Percentiles rank a stretch among this genome's conserved stretches.
Conservation (phyloP, 2,329 filamentous ascomycete genomes). For the Tolypocladium nubicola region DNA sequence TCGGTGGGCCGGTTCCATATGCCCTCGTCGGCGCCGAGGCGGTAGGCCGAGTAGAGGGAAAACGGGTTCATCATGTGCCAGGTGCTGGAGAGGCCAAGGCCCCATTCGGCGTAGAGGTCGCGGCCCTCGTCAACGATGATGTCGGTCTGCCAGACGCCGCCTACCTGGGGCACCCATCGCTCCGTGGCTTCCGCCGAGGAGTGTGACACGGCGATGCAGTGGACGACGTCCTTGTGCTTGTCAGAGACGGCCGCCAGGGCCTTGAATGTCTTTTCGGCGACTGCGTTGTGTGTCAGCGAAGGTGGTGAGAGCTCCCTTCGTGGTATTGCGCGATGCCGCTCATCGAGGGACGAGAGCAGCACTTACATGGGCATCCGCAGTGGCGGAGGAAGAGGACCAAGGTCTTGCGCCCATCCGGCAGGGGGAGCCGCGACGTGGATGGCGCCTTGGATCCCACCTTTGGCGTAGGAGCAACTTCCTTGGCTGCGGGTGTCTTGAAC, state of each 20-base stretch:
- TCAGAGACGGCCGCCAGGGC: slow-evolving; percentile 40
- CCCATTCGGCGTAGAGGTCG: slow-evolving; percentile 54
- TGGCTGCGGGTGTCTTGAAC: slow-evolving; percentile 27
- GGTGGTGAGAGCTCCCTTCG: not conserved
- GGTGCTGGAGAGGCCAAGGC: slow-evolving; percentile 48
- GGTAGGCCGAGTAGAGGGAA: slow-evolving; percentile 46
- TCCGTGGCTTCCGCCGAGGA: slow-evolving; percentile 41
- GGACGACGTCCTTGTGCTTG: slow-evolving; percentile 33
- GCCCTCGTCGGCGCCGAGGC: slow-evolving; percentile 48
- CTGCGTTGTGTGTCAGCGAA: slow-evolving; percentile 22
- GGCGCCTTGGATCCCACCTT: slow-evolving; percentile 46
- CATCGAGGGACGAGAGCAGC: not conserved
- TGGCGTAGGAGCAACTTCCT: slow-evolving; percentile 35
- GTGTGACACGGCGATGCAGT: slow-evolving; percentile 55
- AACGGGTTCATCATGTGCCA: slow-evolving; percentile 53
- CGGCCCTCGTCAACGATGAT: slow-evolving; percentile 51
- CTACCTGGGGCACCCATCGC: slow-evolving; percentile 44
- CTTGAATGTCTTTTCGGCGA: slow-evolving; percentile 58
- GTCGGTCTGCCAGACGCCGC: slow-evolving; percentile 44
- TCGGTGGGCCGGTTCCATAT: slow-evolving; percentile 57
- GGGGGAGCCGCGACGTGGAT: slow-evolving; percentile 34
- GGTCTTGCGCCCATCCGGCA: slow-evolving; percentile 45
- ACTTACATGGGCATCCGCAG: slow-evolving; percentile 63
- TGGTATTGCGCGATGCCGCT: not conserved
- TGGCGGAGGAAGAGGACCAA: slow-evolving; percentile 60